phyloP scores from a whole-genome alignment of 352 stramenopile species.

The Phytophthora vignae region DNA sequence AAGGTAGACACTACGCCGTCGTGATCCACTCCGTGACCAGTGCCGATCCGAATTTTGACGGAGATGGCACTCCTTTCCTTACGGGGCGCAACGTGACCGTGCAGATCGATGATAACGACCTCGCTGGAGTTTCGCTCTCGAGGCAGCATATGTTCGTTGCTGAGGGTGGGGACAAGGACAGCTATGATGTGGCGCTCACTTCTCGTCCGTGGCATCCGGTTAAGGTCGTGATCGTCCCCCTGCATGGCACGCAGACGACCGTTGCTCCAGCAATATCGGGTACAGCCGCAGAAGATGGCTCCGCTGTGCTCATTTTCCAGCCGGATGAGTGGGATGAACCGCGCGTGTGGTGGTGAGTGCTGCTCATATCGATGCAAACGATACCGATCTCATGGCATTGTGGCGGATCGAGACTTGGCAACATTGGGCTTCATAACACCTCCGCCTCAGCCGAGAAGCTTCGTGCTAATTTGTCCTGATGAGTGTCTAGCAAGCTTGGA shows the following conservation, averaged over 20 bases:
- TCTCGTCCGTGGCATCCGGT: constrained; percentile 72
- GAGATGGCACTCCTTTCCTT: constrained; percentile 62
- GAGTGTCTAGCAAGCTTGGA: too few species aligned
- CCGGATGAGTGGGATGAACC: constrained; percentile 58
- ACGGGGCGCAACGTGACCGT: constrained; percentile 65
- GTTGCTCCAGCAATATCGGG: constrained; percentile 12
- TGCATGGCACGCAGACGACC: constrained; percentile 57
- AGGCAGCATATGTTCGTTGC: constrained; percentile 65
- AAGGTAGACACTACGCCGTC: constrained; percentile 69
- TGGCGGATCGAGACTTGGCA: too few species aligned
- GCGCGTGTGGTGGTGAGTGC: constrained; percentile 50
- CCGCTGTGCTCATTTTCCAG: constrained; percentile 45
- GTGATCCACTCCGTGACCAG: constrained; percentile 58
- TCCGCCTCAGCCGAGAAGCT: too few species aligned
- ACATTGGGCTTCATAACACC: too few species aligned
- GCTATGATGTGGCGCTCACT: constrained; percentile 62
- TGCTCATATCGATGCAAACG: too few species aligned
- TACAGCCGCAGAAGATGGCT: not conserved
- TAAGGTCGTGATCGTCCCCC: constrained; percentile 44
- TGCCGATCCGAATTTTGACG: constrained; percentile 65
- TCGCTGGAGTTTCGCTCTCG: constrained; percentile 57
- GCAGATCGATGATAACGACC: constrained; percentile 79
- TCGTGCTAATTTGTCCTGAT: too few species aligned
- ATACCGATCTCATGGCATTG: too few species aligned
- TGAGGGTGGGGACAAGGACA: constrained; percentile 65